These are phyloP conservation scores for Mycotypha africana DNA, from an alignment of 371 early-diverging fungal species.

Conservation along the genomic window DNA sequence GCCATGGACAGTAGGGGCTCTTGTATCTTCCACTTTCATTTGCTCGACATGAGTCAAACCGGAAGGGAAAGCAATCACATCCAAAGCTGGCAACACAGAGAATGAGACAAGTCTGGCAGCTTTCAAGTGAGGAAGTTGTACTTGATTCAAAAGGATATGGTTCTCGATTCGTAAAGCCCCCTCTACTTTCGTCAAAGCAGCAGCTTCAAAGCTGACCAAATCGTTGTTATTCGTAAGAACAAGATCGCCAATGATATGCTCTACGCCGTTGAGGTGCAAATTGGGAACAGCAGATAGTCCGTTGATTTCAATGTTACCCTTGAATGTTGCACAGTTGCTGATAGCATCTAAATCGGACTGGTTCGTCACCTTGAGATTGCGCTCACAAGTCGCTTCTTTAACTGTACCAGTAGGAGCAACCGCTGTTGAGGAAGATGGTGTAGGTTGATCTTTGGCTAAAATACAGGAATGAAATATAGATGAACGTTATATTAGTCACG, in stretches of 20 bases:
- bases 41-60: slow-evolving; percentile 32
- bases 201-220: slow-evolving; percentile 32
- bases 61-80: slow-evolving; percentile 37
- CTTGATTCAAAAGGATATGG: slow-evolving; percentile 32
- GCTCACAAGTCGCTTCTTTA: slow-evolving; percentile 2
- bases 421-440: neutral
- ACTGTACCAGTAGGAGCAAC: neutral
- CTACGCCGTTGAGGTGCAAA: slow-evolving; percentile 32
- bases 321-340: slow-evolving; percentile 35
- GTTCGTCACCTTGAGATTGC: slow-evolving; percentile 10
- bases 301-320: slow-evolving; percentile 42
- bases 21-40: slow-evolving; percentile 40
- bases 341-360: slow-evolving; percentile 47
- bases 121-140: slow-evolving; percentile 37
- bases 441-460: too few species aligned
- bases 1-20: slow-evolving; percentile 39
- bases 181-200: slow-evolving; percentile 36
- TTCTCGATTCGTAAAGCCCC: slow-evolving; percentile 42
- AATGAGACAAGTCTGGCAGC: slow-evolving; percentile 31
- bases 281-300: slow-evolving; percentile 5
- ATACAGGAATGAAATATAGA: too few species aligned
- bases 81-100: slow-evolving; percentile 39
- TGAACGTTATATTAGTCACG: neutral
- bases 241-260: slow-evolving; percentile 38
- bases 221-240: slow-evolving; percentile 31